phyloP scores from a whole-genome alignment of 2,329 filamentous ascomycete species.

The Phyllosticta citribraziliensis region DNA sequence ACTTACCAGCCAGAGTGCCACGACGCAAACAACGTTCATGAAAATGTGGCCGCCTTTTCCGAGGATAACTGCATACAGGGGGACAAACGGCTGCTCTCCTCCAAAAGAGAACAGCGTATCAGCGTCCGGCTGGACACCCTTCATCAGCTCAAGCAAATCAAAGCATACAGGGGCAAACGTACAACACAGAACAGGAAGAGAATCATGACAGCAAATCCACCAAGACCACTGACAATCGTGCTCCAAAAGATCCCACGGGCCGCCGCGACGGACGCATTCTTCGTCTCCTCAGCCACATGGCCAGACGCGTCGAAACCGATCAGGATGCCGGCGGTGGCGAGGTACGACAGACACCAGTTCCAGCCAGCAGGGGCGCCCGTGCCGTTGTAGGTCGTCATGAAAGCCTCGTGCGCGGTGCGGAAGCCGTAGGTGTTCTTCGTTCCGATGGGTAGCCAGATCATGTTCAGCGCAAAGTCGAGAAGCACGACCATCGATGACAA shows the following conservation, averaged over 20 bases:
- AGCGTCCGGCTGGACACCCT: constrained; percentile 37
- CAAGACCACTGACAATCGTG: constrained; percentile 46
- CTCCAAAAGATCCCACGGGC: constrained; percentile 53
- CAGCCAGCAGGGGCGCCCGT: constrained; percentile 42
- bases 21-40: constrained; percentile 50
- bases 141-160: not conserved
- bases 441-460: constrained; percentile 52
- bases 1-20: constrained; percentile 39
- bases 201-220: constrained; percentile 47
- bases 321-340: constrained; percentile 50
- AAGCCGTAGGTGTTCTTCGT: constrained; percentile 48
- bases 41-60: constrained; percentile 49
- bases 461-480: constrained; percentile 49
- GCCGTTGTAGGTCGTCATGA: constrained; percentile 50
- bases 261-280: constrained; percentile 46
- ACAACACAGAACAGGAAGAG: constrained; percentile 46
- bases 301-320: constrained; percentile 54
- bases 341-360: constrained; percentile 55
- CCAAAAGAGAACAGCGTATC: constrained; percentile 44
- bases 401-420: constrained; percentile 48
- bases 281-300: constrained; percentile 52
- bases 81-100: constrained; percentile 49
- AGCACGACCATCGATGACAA: constrained; percentile 42
- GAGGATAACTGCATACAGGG: constrained; percentile 47
- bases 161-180: not conserved